These are phyloP conservation scores for Lasiosphaeria hispida DNA, from an alignment of 495 filamentous ascomycete genomes.

Conservation along the genomic window DNA sequence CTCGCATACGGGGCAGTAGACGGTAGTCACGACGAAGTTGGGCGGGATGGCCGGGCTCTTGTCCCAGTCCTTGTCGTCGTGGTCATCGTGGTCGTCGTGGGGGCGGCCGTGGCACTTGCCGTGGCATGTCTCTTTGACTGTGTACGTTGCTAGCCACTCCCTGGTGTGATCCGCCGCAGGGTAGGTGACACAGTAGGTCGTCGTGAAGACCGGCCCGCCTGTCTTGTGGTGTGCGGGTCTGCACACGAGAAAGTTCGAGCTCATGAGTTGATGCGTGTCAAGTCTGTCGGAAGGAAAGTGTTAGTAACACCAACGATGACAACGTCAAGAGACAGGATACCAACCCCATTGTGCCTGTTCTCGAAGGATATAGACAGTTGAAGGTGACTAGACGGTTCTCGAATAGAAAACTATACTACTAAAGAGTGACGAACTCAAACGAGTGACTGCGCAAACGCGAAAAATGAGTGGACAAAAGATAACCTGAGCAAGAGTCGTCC, in stretches of 20 bases:
- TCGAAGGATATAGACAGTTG: neutral
- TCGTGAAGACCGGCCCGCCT: slow-evolving; percentile 28
- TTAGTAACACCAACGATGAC: neutral
- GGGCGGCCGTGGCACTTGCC: slow-evolving; percentile 21
- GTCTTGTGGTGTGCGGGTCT: no score
- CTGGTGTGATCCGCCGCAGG: slow-evolving; percentile 41
- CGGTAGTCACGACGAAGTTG: slow-evolving; percentile 41
- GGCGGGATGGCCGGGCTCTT: slow-evolving; percentile 21
- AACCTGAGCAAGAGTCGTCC: no score
- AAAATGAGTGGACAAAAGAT: slow-evolving; percentile 6
- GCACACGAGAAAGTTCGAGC: slow-evolving; percentile 21
- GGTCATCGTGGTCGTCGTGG: slow-evolving; percentile 20
- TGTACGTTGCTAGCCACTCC: slow-evolving; percentile 44
- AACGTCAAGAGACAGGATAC: neutral
- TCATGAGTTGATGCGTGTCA: neutral
- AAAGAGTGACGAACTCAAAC: slow-evolving; percentile 1
- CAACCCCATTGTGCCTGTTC: slow-evolving; percentile 10
- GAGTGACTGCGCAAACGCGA: slow-evolving; percentile 8
- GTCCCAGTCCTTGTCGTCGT: slow-evolving; percentile 4
- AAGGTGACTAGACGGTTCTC: neutral
- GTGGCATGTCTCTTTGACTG: slow-evolving; percentile 40
- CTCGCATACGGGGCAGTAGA: slow-evolving; percentile 31
- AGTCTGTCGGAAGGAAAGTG: neutral
- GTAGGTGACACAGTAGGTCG: slow-evolving; percentile 42
- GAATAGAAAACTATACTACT: slow-evolving; percentile 5